Evolutionary conservation across 2,329 filamentous ascomycete species (phyloP).

Genomic region (Exophiala viscosa): DNA sequence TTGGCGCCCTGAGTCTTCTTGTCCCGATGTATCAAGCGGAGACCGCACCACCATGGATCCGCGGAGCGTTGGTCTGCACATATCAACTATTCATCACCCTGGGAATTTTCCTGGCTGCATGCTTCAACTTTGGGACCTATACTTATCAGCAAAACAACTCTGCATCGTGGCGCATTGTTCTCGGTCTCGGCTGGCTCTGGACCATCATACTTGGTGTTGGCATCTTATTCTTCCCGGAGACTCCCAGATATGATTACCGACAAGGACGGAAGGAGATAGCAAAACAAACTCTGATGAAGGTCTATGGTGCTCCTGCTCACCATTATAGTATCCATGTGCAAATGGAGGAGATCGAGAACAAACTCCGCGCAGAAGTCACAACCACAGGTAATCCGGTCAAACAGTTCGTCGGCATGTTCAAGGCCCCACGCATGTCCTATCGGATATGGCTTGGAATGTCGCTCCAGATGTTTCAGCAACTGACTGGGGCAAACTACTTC

Average conservation of each 20-base stretch:
- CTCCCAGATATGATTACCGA: conserved; percentile 56
- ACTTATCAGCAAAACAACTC: conserved; percentile 17
- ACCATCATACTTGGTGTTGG: conserved; percentile 50
- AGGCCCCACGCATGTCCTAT: conserved; percentile 43
- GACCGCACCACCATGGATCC: conserved; percentile 42
- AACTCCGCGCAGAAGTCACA: conserved; percentile 45
- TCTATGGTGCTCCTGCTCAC: conserved; percentile 52
- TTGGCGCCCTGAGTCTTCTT: conserved; percentile 40
- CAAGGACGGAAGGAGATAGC: conserved; percentile 50
- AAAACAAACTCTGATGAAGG: conserved; percentile 49
- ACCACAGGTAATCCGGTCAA: conserved; percentile 45
- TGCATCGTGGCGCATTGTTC: conserved; percentile 45
- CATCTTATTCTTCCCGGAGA: conserved; percentile 54
- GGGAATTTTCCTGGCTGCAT: conserved; percentile 46
- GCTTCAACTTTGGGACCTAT: conserved; percentile 43
- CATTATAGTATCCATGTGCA: conserved; percentile 46
- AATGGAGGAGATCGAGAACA: conserved; percentile 23
- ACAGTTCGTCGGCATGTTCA: conserved; percentile 43
- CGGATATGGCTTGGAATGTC: conserved; percentile 43
- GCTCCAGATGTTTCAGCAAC: conserved; percentile 48
- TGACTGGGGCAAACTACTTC: conserved; percentile 44
- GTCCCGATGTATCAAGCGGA: conserved; percentile 48
- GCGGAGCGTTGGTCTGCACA: conserved; percentile 42
- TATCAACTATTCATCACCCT: conserved; percentile 48
- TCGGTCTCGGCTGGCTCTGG: conserved; percentile 57